phyloP scores from a whole-genome alignment of 352 stramenopile genomes.

The Globisporangium emineosum region DNA sequence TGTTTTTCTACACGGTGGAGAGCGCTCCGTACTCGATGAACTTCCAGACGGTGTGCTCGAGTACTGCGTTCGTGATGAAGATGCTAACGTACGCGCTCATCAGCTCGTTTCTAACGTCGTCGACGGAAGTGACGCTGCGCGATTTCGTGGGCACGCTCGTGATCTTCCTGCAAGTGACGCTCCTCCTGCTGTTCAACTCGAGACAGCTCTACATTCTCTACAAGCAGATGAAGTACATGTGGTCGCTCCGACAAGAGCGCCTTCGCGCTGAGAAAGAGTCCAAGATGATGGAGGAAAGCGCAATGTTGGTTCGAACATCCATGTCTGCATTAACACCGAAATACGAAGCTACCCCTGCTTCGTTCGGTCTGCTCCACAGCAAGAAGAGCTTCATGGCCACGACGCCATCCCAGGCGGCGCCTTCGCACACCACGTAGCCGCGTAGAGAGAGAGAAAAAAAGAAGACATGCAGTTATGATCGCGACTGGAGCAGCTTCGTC shows the following conservation, averaged over 20 bases:
- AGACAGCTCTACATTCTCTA: conserved; percentile 74
- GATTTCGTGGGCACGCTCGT: conserved; percentile 62
- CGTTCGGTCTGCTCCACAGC: conserved; percentile 28
- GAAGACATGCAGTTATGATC: conserved; percentile 17
- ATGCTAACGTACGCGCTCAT: conserved; percentile 84
- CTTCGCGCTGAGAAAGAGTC: conserved; percentile 26
- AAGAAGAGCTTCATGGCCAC: conserved; percentile 32
- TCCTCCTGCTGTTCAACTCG: conserved; percentile 76
- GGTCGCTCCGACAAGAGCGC: conserved; percentile 40
- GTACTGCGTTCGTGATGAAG: conserved; percentile 77
- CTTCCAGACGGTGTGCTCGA: conserved; percentile 70
- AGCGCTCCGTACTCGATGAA: conserved; percentile 62
- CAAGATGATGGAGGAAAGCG: conserved; percentile 21
- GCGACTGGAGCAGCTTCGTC: conserved; percentile 35
- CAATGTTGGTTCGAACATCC: conserved; percentile 32
- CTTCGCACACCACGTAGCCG: conserved; percentile 15
- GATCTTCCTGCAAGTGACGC: conserved; percentile 57
- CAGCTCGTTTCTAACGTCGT: conserved; percentile 63
- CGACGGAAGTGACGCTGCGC: conserved; percentile 40
- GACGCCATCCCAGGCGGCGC: conserved; percentile 16
- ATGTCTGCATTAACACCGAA: conserved; percentile 35
- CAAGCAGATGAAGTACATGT: conserved; percentile 73
- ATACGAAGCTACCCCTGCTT: conserved; percentile 27
- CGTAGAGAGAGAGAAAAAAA: conserved; percentile 9
- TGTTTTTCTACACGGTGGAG: conserved; percentile 75